Conservation (phyloP, 1,284 basidiomycete species). For the Leccinum huronense region DNA sequence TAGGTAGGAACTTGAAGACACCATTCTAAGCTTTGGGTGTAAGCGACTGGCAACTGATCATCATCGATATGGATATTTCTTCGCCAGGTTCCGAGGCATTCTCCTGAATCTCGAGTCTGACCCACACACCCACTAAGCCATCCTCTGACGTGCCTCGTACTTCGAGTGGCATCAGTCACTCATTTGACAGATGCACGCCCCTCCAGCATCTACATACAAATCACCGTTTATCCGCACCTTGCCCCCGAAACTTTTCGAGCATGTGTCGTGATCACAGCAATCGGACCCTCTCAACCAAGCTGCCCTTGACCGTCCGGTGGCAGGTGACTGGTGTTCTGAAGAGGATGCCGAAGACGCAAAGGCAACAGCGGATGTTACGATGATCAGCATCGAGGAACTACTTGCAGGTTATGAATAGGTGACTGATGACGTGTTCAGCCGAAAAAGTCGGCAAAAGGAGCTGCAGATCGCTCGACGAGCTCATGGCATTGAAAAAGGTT, state of each 20-base stretch:
- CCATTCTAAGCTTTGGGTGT: not conserved
- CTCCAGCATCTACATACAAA: conserved; percentile 15
- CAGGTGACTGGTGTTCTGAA: conserved; percentile 44
- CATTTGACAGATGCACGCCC: conserved; percentile 10
- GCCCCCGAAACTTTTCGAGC: conserved; percentile 26
- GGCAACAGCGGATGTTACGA: conserved; percentile 74
- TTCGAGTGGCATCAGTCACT: conserved; percentile 18
- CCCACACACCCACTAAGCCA: conserved; percentile 15
- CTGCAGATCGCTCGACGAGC: conserved; percentile 82
- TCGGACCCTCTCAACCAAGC: conserved; percentile 75
- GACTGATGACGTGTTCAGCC: conserved; percentile 63
- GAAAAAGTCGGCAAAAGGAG: conserved; percentile 60
- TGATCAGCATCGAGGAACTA: conserved; percentile 96
- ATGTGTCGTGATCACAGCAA: conserved; percentile 60
- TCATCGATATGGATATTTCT: not conserved
- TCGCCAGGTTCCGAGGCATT: conserved; percentile 4
- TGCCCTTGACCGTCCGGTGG: conserved; percentile 70
- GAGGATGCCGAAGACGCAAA: conserved; percentile 64
- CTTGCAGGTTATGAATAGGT: conserved; percentile 98
- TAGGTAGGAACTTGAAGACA: not conserved
- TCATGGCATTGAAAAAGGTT: conserved; percentile 89
- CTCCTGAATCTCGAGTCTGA: not conserved
- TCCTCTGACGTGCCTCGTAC: conserved; percentile 27
- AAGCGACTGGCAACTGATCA: not conserved
- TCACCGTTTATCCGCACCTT: conserved; percentile 10